Evolutionary conservation across 768 basidiomycete genomes (phyloP), one percentile per base, ranked within the genome.

Genomic region (Imleria badia): DNA sequence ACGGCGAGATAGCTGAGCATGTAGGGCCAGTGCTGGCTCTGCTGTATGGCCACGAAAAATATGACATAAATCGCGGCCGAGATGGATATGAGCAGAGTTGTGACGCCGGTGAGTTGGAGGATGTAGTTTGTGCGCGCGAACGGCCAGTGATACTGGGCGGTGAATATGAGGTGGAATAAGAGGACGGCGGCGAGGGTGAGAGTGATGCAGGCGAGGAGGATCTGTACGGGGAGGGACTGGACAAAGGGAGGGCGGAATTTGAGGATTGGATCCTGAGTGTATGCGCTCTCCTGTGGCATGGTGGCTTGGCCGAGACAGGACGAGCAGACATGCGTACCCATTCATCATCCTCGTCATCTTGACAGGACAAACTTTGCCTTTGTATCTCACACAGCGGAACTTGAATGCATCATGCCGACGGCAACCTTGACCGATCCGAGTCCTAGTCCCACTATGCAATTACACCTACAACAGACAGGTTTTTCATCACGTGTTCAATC

Each of bases 91-190:
- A 97, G 81, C 20, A 96, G 84, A 4, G 89, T 85, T 33, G 81
- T 76, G 26, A 94, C 92, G 9, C 91, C 92, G 3, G 86, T 83
- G 13, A 98, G 68, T 69, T 98, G 97, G 33, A 98, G 83, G 49
- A 85, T 77, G 72, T 91, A 99, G 75, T 99, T 99, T 64, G 91
- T 81, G 7, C 87, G 89, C 0, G 94, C 93, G 38, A 99, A 85
- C 1, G 94, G 92, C 81, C 89, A 91, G 71, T 99, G 97, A 60
- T 96, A 98, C 67, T 96, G 93, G 0, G 88, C 89, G 6, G 97
- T 98, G 75, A 99, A 97, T 55, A 94, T 70, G 60, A 99, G 85
- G 62, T 98, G 94, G 52, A 97, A 84, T 62, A 97, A 78, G 40
- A 99, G 85, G 19, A 96, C 87, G 42, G 81, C 77, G 42, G 90